Base-by-base conservation (phyloP, 148 eudicot genomes). In the Drosera capensis region DNA sequence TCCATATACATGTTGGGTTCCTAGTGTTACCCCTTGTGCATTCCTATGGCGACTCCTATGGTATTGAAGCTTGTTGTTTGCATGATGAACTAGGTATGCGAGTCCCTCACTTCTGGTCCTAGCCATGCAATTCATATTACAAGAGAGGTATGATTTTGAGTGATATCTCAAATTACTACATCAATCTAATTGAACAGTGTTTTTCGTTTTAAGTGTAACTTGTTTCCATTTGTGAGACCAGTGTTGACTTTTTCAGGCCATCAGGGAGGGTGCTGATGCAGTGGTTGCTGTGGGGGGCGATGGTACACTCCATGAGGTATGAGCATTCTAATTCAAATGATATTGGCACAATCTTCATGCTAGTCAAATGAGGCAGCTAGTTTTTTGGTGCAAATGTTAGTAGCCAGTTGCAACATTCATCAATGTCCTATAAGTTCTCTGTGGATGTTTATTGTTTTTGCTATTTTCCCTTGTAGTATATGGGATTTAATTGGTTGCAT, bases 251-350 rank as follows among this genome's bases (percentile, higher is more conserved):
- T 3, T 36, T 50, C 60, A 88, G 96, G 96, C 96, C 35, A 82
- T 88, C 45, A 69, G 80, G 49, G 86, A 82, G 43, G 96, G 96
- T 51, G 96, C 83, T 45, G 72, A 74, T 72, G 96, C 96, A 2
- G 94, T 88, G 40, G 54, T 88, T 66, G 94, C 96, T 11, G 96
- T 88, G 42, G 96, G 96, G 38, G 96, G 96, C 55, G 96, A 88
- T 60, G 96, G 96, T 51, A 88, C 96, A 19, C 94, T 88, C 62
- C 96, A 88, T 49, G 94, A 88, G 94, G 96, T 88, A 45, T 51
- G 67, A 16, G 21, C 30, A 15, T 16, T 45, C 37, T 31, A 17
- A 28, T 52, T 30, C 14, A 5, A 25, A 16, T 15, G 4, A 31
- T 28, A 17, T 7, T 25, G 21, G 7, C 20, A 14, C 49, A 20